A percentile compares a stretch with the other conserved stretches of the same genome.
These are phyloP conservation scores for Vitis hybrid DNA, from an alignment of 177 flowering plant genomes.

Conservation along the genomic window DNA sequence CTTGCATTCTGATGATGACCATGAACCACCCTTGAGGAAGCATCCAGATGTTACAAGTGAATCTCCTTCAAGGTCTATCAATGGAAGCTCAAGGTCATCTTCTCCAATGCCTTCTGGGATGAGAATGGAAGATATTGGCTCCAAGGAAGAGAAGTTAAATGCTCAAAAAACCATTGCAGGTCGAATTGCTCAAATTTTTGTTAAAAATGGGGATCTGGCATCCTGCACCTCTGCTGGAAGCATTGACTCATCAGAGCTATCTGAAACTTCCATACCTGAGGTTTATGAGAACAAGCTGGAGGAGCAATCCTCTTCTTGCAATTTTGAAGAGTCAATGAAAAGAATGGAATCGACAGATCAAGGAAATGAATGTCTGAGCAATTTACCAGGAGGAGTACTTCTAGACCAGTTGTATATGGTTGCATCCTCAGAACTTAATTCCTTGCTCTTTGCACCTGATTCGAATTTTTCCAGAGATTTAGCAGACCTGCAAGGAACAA, in stretches of 20 bases:
- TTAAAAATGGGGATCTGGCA: slow-evolving; percentile 40
- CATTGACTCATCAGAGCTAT: slow-evolving; percentile 27
- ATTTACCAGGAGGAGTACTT: slow-evolving; percentile 76
- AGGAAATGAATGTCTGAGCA: slow-evolving; percentile 56
- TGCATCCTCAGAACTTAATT: slow-evolving; percentile 62
- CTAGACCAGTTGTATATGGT: slow-evolving; percentile 64
- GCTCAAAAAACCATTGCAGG: slow-evolving; percentile 46
- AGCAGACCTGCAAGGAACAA: slow-evolving; percentile 67
- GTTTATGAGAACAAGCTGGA: slow-evolving; percentile 33
- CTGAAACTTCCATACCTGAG: slow-evolving; percentile 39
- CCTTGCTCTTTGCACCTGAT: slow-evolving; percentile 65
- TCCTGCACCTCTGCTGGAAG: slow-evolving; percentile 21
- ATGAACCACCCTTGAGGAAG: slow-evolving; percentile 20
- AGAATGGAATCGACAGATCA: slow-evolving; percentile 55
- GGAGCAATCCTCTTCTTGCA: slow-evolving; percentile 39
- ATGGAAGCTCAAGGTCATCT: slow-evolving; percentile 24
- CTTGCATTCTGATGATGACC: slow-evolving; percentile 24
- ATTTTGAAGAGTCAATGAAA: slow-evolving; percentile 64
- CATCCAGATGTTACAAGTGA: slow-evolving; percentile 24
- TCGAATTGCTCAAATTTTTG: slow-evolving; percentile 66
- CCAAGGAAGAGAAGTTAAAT: slow-evolving; percentile 55
- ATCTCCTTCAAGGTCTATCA: slow-evolving; percentile 31
- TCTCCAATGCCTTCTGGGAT: slow-evolving; percentile 45
- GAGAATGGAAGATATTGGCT: slow-evolving; percentile 36
- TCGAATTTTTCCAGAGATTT: slow-evolving; percentile 49